A percentile compares a stretch with the other conserved stretches of the same genome.
Conservation (phyloP, 352 stramenopile species). For the Globisporangium viniferum region DNA sequence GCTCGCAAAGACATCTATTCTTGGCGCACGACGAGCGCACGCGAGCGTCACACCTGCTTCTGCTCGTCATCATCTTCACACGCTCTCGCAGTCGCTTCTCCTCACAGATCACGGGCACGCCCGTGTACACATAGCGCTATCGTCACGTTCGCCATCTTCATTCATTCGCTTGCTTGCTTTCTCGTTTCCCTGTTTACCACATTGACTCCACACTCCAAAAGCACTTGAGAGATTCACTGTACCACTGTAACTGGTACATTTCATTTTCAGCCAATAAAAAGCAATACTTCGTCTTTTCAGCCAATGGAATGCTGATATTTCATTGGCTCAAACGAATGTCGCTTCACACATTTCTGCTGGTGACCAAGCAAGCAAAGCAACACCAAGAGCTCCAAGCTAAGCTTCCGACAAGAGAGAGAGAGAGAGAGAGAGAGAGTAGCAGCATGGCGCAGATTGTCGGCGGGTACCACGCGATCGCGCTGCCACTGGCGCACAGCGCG, state of each 20-base stretch:
- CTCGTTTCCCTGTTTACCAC: neutral
- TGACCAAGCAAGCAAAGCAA: conserved; percentile 4
- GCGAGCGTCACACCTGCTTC: no score
- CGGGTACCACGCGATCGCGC: conserved; percentile 74
- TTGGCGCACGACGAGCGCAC: no score
- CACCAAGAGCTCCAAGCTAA: neutral
- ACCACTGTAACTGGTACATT: neutral
- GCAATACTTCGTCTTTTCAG: neutral
- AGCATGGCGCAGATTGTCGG: conserved; percentile 30
- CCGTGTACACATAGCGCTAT: neutral
- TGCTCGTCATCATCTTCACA: no score
- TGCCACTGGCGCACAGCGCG: conserved; percentile 56
- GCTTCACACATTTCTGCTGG: neutral
- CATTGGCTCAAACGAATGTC: conserved; percentile 1
- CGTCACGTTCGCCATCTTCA: neutral
- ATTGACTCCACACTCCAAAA: neutral
- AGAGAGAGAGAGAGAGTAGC: neutral
- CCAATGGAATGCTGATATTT: neutral
- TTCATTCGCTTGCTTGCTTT: neutral
- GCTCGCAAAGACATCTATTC: neutral
- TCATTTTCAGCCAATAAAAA: conserved; percentile 1
- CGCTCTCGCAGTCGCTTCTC: no score
- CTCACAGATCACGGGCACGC: no score
- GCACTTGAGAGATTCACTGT: neutral
- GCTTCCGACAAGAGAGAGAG: neutral